Evolutionary conservation across 2,329 filamentous ascomycete genomes (phyloP).

Genomic region (Venturia nashicola): DNA sequence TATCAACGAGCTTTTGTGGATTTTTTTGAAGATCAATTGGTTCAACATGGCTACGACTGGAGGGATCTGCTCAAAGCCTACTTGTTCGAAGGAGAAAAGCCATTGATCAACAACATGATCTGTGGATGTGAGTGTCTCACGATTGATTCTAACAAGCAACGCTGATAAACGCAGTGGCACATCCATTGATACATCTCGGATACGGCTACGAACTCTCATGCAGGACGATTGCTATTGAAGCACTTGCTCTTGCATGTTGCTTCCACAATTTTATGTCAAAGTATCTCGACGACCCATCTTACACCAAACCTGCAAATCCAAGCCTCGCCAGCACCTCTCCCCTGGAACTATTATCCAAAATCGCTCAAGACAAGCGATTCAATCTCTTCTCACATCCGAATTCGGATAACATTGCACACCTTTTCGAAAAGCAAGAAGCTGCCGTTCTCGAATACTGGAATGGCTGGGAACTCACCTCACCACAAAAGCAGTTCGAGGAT

Average conservation of each 20-base stretch:
- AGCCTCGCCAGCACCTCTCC: slow-evolving; percentile 44
- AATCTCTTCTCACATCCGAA: slow-evolving; percentile 49
- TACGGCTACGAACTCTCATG: slow-evolving; percentile 84
- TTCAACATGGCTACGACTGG: slow-evolving; percentile 71
- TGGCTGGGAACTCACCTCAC: slow-evolving; percentile 60
- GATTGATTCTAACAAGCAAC: neutral
- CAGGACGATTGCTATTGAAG: slow-evolving; percentile 79
- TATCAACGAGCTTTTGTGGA: slow-evolving; percentile 89
- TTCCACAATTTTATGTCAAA: slow-evolving; percentile 46
- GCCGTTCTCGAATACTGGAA: slow-evolving; percentile 83
- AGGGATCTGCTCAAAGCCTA: slow-evolving; percentile 63
- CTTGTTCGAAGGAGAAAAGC: slow-evolving; percentile 60
- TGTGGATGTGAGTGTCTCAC: slow-evolving; percentile 52
- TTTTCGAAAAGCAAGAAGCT: slow-evolving; percentile 59
- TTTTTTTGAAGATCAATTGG: slow-evolving; percentile 89
- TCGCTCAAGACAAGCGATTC: slow-evolving; percentile 58
- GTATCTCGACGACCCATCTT: slow-evolving; percentile 58
- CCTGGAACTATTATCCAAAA: slow-evolving; percentile 56
- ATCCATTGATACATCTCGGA: slow-evolving; percentile 89
- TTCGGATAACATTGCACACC: slow-evolving; percentile 48
- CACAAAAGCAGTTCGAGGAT: slow-evolving; percentile 61
- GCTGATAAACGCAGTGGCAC: slow-evolving; percentile 48
- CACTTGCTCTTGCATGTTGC: slow-evolving; percentile 55
- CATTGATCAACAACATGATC: slow-evolving; percentile 69
- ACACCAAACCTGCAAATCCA: slow-evolving; percentile 39